These are phyloP conservation scores for Chaetoceros tenuissimus DNA, from an alignment of 108 stramenopile species.

Conservation along the genomic window DNA sequence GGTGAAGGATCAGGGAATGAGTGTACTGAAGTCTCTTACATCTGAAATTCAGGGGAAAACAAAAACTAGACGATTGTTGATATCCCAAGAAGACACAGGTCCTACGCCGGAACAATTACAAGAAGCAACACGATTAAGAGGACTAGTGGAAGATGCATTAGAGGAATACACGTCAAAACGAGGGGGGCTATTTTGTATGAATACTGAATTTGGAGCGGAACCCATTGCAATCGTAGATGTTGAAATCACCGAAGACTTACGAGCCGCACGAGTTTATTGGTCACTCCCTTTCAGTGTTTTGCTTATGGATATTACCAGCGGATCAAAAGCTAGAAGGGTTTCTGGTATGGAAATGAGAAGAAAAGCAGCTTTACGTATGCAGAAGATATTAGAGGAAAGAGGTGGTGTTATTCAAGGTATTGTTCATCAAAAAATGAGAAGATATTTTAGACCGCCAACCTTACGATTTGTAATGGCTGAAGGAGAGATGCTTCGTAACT, in stretches of 20 bases:
- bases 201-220: slow-evolving; percentile 14
- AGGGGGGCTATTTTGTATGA: not conserved
- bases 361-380: not conserved
- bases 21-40: slow-evolving; percentile 13
- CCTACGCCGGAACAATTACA: slow-evolving; percentile 17
- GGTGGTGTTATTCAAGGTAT: slow-evolving; percentile 15
- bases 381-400: slow-evolving; percentile 7
- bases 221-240: slow-evolving; percentile 35
- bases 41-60: slow-evolving; percentile 20
- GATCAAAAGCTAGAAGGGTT: too few species aligned
- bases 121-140: slow-evolving; percentile 18
- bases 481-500: slow-evolving; percentile 17
- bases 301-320: slow-evolving; percentile 6
- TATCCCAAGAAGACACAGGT: not conserved
- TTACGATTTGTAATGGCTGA: slow-evolving; percentile 23
- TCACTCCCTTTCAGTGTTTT: slow-evolving; percentile 25
- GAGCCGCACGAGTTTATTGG: slow-evolving; percentile 36
- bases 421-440: slow-evolving; percentile 17
- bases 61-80: not conserved
- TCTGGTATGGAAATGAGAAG: slow-evolving; percentile 3
- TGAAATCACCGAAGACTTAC: slow-evolving; percentile 23
- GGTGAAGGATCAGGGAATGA: slow-evolving; percentile 20
- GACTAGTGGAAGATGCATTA: slow-evolving; percentile 20
- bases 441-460: slow-evolving; percentile 32
- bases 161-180: slow-evolving; percentile 6